Conservation (phyloP, 2,329 filamentous ascomycete genomes). For the Cladosporium sp. region DNA sequence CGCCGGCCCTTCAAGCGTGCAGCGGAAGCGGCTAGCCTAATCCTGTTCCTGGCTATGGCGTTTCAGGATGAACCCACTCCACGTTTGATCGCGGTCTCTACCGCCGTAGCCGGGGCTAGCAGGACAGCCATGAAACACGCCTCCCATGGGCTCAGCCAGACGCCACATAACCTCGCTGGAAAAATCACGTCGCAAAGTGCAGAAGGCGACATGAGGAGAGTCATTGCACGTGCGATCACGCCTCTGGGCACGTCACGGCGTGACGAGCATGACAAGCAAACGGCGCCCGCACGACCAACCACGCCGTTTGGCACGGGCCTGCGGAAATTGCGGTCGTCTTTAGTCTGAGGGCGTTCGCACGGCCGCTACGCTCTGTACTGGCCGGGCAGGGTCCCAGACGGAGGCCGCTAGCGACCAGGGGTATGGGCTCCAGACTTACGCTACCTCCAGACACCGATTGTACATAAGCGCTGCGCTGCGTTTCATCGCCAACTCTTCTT, state of each 20-base stretch:
- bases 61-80: not conserved
- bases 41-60: slow-evolving; percentile 9
- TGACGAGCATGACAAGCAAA: slow-evolving; percentile 5
- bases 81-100: slow-evolving; percentile 1
- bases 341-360: not conserved
- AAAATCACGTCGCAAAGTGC: too few species aligned
- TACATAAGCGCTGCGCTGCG: slow-evolving; percentile 12
- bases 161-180: too few species aligned
- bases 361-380: not conserved
- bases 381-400: not conserved
- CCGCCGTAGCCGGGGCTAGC: too few species aligned
- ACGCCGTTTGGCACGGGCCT: not conserved
- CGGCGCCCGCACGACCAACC: too few species aligned
- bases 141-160: too few species aligned
- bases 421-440: slow-evolving; percentile 1
- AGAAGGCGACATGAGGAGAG: too few species aligned
- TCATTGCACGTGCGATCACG: not conserved
- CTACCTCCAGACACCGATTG: not conserved
- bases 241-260: not conserved
- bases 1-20: slow-evolving; percentile 11
- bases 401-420: slow-evolving; percentile 2
- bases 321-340: slow-evolving; percentile 8
- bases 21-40: slow-evolving; percentile 1
- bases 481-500: slow-evolving; percentile 5
- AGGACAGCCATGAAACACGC: too few species aligned